These are phyloP conservation scores for Hypholoma sublateritium DNA, from an alignment of 768 basidiomycete species.

Conservation along the genomic window DNA sequence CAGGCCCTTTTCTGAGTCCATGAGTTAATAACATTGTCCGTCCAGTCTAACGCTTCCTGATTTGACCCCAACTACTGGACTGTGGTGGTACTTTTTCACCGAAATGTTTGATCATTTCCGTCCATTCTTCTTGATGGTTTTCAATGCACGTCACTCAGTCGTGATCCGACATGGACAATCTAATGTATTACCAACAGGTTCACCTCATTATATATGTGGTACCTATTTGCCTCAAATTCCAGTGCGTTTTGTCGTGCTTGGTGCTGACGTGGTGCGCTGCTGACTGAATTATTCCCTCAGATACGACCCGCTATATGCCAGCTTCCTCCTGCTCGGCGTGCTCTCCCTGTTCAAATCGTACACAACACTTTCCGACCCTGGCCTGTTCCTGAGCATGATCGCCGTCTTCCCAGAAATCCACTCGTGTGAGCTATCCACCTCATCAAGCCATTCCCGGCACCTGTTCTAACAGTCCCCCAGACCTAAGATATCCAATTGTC, in stretches of 20 bases:
- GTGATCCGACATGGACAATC: background rate
- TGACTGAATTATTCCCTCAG: constrained; percentile 34
- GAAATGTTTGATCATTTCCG: constrained; percentile 99
- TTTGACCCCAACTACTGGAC: constrained; percentile 88
- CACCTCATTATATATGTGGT: constrained; percentile 82
- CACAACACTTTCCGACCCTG: constrained; percentile 86
- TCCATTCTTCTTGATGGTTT: constrained; percentile 92
- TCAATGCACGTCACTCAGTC: constrained; percentile 60
- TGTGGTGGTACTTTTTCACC: constrained; percentile 99
- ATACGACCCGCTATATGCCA: constrained; percentile 82
- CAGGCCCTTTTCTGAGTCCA: background rate
- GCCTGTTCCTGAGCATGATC: constrained; percentile 81
- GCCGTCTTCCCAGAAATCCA: constrained; percentile 82
- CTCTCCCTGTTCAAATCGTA: constrained; percentile 89
- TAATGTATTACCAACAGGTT: constrained; percentile 41
- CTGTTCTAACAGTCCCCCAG: constrained; percentile 36
- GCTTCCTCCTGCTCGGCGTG: constrained; percentile 73
- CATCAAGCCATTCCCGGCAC: too few species aligned
- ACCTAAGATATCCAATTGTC: constrained; percentile 83
- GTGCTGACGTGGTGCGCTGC: background rate
- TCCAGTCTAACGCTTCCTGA: constrained; percentile 79
- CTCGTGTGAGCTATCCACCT: constrained; percentile 81
- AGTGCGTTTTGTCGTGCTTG: constrained; percentile 41
- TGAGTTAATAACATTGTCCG: background rate
- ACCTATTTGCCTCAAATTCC: constrained; percentile 87